phyloP scores from a whole-genome alignment of 495 filamentous ascomycete genomes.

The Monascus purpureus region DNA sequence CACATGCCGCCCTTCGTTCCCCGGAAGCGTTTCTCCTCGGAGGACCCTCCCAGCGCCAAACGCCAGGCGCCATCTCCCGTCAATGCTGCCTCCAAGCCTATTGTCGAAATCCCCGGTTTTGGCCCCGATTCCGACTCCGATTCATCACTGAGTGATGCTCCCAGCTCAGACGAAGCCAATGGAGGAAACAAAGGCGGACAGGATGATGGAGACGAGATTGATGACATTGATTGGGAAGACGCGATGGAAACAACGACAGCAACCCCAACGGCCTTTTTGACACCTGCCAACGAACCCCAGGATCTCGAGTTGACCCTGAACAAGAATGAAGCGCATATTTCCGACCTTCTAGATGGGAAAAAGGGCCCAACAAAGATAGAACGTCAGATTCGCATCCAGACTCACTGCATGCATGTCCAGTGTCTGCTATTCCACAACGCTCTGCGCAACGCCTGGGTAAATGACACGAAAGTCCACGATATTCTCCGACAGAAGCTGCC shows the following conservation, averaged over 20 bases:
- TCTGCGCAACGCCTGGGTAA: conserved; percentile 74
- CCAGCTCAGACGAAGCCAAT: conserved; percentile 12
- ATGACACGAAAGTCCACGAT: conserved; percentile 63
- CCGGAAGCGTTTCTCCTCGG: conserved; percentile 30
- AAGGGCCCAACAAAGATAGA: conserved; percentile 79
- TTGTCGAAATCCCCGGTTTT: conserved; percentile 14
- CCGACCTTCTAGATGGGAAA: conserved; percentile 52
- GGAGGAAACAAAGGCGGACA: conserved; percentile 29
- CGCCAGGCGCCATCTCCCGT: conserved; percentile 29
- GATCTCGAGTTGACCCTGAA: conserved; percentile 70
- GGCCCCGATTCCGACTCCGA: conserved; percentile 44
- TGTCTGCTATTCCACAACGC: conserved; percentile 79
- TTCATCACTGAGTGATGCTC: conserved; percentile 51
- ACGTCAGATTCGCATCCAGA: conserved; percentile 56
- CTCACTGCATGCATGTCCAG: conserved; percentile 84
- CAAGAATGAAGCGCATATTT: conserved; percentile 39
- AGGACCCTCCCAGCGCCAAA: conserved; percentile 61
- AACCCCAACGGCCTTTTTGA: conserved; percentile 15
- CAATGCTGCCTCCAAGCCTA: conserved; percentile 1
- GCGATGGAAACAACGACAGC: conserved; percentile 38
- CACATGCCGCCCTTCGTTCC: conserved; percentile 40
- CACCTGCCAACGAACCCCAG: conserved; percentile 17
- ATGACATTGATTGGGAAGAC: conserved; percentile 80
- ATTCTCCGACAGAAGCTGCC: conserved; percentile 61
- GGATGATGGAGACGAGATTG: conserved; percentile 41